Evolutionary conservation across 202 grass and related monocot species (phyloP), one percentile per base, ranked within the genome.

Genomic region (Miscanthus sacchariflorus): DNA sequence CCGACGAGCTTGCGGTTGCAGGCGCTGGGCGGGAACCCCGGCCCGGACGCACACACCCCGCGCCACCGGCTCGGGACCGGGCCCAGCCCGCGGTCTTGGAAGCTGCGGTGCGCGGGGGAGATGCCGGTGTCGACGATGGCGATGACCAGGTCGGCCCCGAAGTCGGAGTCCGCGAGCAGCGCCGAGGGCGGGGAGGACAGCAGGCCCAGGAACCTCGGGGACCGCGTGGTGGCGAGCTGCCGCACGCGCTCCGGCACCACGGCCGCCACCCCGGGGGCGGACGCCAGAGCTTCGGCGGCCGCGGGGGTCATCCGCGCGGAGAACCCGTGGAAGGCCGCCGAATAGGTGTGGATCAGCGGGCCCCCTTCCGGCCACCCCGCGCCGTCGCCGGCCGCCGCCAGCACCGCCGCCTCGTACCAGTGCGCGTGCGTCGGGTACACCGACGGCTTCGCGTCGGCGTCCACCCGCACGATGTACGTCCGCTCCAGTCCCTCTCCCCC

Each of bases 1-100:
- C 96, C 96, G 36, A 98, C 87, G 74, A 98, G 90, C 86, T 98
- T 98, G 27, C 90, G 90, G 81, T 94, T 96, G 87, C 94, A 98
- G 63, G 94, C 88, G 7, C 18, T 44, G 15, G 81, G 73, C 0
- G 92, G 90, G 86, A 98, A 95, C 6, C 91, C 87, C 12, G 91
- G 89, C 8, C 94, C 96, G 1, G 90, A 71, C 38, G 90, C 44
- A 84, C 96, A 96, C 27, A 71, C 81, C 25, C 94, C 96, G 19
- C 90, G 90, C 96, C 96, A 98, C 45, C 82, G 80, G 43, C 66
- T 1, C 7, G 96, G 94, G 10, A 90, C 85, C 1, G 91, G 90
- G 2, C 88, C 93, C 35, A 98, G 94, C 7, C 89, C 93, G 3
- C 70, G 81, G 85, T 98, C 92, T 48, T 77, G 50, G 80, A 98